These are phyloP conservation scores for Plantago major DNA, from an alignment of 257 asterid genomes.

Conservation along the genomic window DNA sequence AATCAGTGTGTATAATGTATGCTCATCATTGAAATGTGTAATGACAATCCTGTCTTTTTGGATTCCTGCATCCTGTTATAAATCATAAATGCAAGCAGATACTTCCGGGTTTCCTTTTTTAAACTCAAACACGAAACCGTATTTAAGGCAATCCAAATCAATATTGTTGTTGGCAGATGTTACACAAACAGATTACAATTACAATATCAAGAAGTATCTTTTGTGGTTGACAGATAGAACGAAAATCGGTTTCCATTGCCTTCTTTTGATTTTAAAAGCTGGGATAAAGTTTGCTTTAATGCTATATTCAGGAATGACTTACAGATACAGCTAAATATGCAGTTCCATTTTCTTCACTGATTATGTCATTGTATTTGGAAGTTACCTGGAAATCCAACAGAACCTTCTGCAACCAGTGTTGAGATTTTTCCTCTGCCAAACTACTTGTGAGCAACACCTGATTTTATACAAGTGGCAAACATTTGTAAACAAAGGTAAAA, in stretches of 20 bases:
- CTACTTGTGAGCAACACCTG: not conserved
- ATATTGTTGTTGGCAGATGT: too few species aligned
- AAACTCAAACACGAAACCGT: not conserved
- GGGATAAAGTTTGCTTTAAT: not conserved
- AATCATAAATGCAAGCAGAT: too few species aligned
- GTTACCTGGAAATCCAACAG: not conserved
- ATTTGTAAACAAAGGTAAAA: not conserved
- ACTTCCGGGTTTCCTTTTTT: not conserved
- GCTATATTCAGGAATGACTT: not conserved
- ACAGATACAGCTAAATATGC: not conserved
- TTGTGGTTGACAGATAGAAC: too few species aligned
- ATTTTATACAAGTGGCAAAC: not conserved
- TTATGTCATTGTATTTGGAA: slow-evolving; percentile 1
- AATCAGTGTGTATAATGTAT: not conserved
- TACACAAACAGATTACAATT: too few species aligned
- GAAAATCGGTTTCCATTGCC: not conserved
- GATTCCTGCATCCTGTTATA: not conserved
- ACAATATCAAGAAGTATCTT: too few species aligned
- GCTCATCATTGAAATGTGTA: slow-evolving; percentile 1
- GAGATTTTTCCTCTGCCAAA: not conserved
- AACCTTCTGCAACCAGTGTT: not conserved
- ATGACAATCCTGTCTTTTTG: not conserved
- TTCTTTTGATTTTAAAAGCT: not conserved
- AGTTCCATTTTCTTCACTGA: not conserved
- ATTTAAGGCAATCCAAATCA: slow-evolving; percentile 21